Evolutionary conservation across 768 basidiomycete genomes (phyloP).

Genomic region (Dendrothele bispora): DNA sequence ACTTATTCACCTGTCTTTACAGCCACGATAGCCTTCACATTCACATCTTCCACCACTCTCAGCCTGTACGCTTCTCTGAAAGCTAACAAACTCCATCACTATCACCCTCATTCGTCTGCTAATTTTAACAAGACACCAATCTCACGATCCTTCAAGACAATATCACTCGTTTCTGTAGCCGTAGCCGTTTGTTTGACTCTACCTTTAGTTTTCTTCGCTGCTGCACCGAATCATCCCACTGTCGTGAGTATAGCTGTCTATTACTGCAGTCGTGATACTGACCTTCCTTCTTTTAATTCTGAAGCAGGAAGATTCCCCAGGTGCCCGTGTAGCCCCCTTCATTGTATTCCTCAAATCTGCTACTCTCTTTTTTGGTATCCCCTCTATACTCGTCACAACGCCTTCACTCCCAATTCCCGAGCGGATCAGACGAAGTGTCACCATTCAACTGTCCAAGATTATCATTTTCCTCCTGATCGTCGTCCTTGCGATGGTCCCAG

Average conservation of each 20-base stretch:
- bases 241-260: constrained; percentile 22
- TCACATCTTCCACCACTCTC: constrained; percentile 63
- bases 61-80: constrained; percentile 64
- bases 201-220: constrained; percentile 56
- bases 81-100: constrained; percentile 37
- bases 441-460: constrained; percentile 46
- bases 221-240: constrained; percentile 42
- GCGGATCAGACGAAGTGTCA: constrained; percentile 36
- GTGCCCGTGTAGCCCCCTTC: constrained; percentile 28
- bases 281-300: constrained; percentile 11
- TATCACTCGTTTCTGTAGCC: constrained; percentile 51
- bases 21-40: constrained; percentile 66
- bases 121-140: constrained; percentile 44
- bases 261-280: too few relatives aligned
- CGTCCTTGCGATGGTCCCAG: constrained; percentile 45
- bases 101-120: too few relatives aligned
- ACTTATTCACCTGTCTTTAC: neutral
- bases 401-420: constrained; percentile 53
- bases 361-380: constrained; percentile 59
- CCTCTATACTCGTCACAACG: constrained; percentile 55
- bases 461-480: constrained; percentile 42
- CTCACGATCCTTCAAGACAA: constrained; percentile 55
- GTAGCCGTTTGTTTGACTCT: constrained; percentile 51
- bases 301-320: constrained; percentile 27
- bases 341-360: constrained; percentile 45